Conservation (phyloP, 1,284 basidiomycete species). For the Ustilago bromivora region DNA sequence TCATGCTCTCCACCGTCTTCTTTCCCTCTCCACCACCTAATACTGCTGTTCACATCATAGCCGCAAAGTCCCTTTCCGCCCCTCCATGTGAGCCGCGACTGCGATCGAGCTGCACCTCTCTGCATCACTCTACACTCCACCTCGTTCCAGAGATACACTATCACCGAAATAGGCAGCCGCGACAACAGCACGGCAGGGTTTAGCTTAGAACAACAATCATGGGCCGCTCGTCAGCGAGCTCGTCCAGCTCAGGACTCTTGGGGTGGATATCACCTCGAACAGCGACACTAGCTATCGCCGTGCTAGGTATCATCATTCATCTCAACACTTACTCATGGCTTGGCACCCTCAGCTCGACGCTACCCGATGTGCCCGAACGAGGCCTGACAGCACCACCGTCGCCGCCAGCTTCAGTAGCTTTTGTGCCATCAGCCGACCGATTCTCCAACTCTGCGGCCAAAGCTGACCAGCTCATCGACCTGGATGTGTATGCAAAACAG, state of each 20-base stretch:
- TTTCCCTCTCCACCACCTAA: neutral
- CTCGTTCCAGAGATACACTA: neutral
- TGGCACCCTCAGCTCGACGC: conserved; percentile 33
- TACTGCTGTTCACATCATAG: neutral
- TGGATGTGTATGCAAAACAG: conserved; percentile 14
- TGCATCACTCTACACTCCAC: neutral
- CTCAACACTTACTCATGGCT: conserved; percentile 52
- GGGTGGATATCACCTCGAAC: conserved; percentile 48
- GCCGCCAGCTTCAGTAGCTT: conserved; percentile 17
- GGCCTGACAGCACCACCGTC: conserved; percentile 4
- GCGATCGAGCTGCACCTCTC: neutral
- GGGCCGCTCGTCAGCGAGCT: conserved; percentile 17
- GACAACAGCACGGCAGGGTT: neutral
- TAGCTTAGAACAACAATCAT: conserved; percentile 2
- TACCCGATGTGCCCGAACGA: conserved; percentile 50
- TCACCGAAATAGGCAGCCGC: neutral
- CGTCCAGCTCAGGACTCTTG: conserved; percentile 23
- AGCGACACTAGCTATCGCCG: conserved; percentile 54
- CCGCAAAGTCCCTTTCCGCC: neutral
- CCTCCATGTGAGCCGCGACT: neutral
- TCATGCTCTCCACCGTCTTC: neutral
- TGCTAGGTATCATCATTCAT: conserved; percentile 53
- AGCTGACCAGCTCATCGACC: conserved; percentile 18
- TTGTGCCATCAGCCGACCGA: conserved; percentile 11
- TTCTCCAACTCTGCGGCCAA: conserved; percentile 35